A percentile compares a stretch with the other conserved stretches of the same genome.
These are phyloP conservation scores for Leptosphaerulina australis DNA, from an alignment of 2,329 filamentous ascomycete species.

Conservation along the genomic window DNA sequence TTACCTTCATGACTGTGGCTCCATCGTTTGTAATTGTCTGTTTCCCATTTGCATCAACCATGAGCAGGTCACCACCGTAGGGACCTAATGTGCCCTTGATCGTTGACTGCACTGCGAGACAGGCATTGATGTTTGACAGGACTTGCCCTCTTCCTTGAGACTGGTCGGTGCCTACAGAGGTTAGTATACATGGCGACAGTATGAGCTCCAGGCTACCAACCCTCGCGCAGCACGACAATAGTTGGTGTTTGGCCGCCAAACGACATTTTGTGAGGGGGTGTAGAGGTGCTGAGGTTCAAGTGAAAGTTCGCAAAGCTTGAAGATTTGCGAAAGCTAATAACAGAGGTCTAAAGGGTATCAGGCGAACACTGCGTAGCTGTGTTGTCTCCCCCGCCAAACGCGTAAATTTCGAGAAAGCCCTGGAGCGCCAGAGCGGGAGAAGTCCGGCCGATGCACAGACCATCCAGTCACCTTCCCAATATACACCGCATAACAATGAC, in stretches of 20 bases:
- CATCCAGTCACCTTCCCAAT: slow-evolving; percentile 4
- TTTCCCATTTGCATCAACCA: slow-evolving; percentile 93
- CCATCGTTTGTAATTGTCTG: slow-evolving; percentile 99
- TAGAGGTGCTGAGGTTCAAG: slow-evolving; percentile 17
- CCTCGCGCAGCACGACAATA: slow-evolving; percentile 97
- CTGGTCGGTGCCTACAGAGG: slow-evolving; percentile 80
- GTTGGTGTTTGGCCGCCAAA: slow-evolving; percentile 97
- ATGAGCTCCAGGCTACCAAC: slow-evolving; percentile 60
- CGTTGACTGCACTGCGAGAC: slow-evolving; percentile 90
- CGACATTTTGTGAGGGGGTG: slow-evolving; percentile 69
- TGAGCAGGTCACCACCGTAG: slow-evolving; percentile 93
- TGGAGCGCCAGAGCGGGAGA: slow-evolving; percentile 25
- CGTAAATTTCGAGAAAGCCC: slow-evolving; percentile 32
- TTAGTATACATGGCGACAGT: slow-evolving; percentile 27
- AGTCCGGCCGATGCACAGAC: slow-evolving; percentile 6
- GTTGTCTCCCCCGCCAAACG: slow-evolving; percentile 38
- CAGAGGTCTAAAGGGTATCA: slow-evolving; percentile 15
- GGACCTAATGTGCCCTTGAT: slow-evolving; percentile 96
- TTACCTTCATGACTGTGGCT: slow-evolving; percentile 97
- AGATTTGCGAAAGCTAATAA: slow-evolving; percentile 9
- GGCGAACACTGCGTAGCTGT: slow-evolving; percentile 30
- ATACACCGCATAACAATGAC: background rate
- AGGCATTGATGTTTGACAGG: slow-evolving; percentile 98
- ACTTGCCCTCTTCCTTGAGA: slow-evolving; percentile 98
- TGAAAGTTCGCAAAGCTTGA: slow-evolving; percentile 38